Evolutionary conservation across 495 filamentous ascomycete species (phyloP), one percentile per base, ranked within the genome.

Genomic region (Tuber brumale): DNA sequence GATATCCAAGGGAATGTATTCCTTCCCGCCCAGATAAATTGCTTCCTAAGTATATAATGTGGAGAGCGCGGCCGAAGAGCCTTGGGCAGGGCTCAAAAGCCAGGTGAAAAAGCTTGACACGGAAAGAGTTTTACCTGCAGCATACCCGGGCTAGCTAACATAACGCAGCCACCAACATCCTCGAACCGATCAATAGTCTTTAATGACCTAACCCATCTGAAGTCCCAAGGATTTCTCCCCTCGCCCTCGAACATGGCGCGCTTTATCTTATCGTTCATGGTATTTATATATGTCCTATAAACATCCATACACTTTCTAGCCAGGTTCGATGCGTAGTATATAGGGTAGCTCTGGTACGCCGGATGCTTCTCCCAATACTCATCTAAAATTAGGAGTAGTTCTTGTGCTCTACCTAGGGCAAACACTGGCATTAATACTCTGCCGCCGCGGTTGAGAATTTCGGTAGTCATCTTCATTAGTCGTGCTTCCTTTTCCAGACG

Each of bases 191-290:
- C 95, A 21, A 99, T 88, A 78, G 89, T 94, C 79, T 96, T 96
- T 77, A 99, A 86, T 81, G 92, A 93, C 78, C 95, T 88, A 72
- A 99, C 92, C 82, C 91, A 97, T 73, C 90, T 90, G 85, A 98
- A 97, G 81, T 99, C 96, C 95, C 95, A 99, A 0, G 95, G 95
- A 18, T 96, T 95, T 35, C 91, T 92, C 37, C 90, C 91, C 61
- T 91, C 91, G 3, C 89, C 89, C 84, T 95, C 94, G 57, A 93
- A 92, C 84, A 97, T 93, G 7, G 91, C 92, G 3, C 92, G 88
- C 82, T 97, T 97, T 85, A 99, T 98, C 80, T 97, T 97, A 83
- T 97, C 95, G 83, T 99, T 99, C 95, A 99, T 99, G 41, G 94
- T 92, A 73, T 92, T 91, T 76, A 97, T 92, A 82, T 97, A 98